These are phyloP conservation scores for Xylaria intraflava DNA, from an alignment of 495 filamentous ascomycete species.

Conservation along the genomic window DNA sequence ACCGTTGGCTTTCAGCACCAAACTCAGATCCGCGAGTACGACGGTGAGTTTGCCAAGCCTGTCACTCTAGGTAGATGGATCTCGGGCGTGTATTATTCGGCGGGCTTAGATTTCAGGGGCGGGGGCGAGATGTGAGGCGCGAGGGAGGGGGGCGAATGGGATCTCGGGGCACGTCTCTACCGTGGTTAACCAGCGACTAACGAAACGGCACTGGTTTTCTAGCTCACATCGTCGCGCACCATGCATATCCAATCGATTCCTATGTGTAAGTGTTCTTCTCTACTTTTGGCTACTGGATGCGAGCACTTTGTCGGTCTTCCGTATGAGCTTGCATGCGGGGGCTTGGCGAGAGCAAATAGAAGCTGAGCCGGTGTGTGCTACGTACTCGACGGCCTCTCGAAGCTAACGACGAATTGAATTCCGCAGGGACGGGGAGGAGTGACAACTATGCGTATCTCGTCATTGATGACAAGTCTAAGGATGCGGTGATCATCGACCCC, in stretches of 20 bases:
- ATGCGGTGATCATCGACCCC: slow-evolving; percentile 93
- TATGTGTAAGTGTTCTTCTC: slow-evolving; percentile 70
- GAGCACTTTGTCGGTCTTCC: neutral
- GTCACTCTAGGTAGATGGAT: neutral
- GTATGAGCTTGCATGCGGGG: neutral
- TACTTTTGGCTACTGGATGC: neutral
- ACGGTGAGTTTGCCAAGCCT: slow-evolving; percentile 21
- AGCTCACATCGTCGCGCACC: slow-evolving; percentile 36
- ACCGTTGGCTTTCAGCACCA: slow-evolving; percentile 14
- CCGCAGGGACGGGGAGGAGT: slow-evolving; percentile 73
- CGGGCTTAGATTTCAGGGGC: neutral
- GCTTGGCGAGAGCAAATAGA: neutral
- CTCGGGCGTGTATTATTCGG: neutral
- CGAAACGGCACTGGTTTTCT: slow-evolving; percentile 8
- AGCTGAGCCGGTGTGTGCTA: neutral
- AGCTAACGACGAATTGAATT: neutral
- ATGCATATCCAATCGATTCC: slow-evolving; percentile 99
- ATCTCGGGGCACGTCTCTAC: neutral
- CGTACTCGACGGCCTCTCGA: neutral
- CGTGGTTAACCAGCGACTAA: slow-evolving; percentile 9
- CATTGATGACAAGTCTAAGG: slow-evolving; percentile 79
- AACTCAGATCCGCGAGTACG: slow-evolving; percentile 21
- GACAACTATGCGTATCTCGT: slow-evolving; percentile 98
- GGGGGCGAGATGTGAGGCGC: neutral
- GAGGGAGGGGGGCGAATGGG: neutral